Conservation (phyloP, 768 basidiomycete genomes). For the Pholiota microspora region DNA sequence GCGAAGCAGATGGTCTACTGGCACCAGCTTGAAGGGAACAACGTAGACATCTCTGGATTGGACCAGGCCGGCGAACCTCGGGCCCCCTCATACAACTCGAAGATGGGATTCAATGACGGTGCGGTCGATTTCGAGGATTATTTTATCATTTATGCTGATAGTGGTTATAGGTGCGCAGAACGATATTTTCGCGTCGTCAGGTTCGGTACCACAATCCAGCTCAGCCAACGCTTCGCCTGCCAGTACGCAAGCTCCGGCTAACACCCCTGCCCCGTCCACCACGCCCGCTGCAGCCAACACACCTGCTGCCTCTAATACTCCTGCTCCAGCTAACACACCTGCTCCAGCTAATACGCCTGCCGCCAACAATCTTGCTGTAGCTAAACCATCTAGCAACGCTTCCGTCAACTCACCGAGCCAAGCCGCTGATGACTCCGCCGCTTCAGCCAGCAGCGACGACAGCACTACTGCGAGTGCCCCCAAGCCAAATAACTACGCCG, state of each 20-base stretch:
- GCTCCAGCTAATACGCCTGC: no score
- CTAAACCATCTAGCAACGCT: no score
- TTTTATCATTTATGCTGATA: not conserved
- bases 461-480: no score
- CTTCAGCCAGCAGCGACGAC: no score
- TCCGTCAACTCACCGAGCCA: no score
- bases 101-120: slow-evolving; percentile 49
- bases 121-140: slow-evolving; percentile 10
- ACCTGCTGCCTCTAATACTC: not conserved
- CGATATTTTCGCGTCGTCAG: slow-evolving; percentile 35
- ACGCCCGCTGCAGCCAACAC: not conserved
- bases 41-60: slow-evolving; percentile 40
- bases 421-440: no score
- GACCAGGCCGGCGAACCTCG: slow-evolving; percentile 38
- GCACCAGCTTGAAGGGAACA: slow-evolving; percentile 49
- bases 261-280: not conserved
- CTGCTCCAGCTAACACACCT: not conserved
- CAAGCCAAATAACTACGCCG: no score
- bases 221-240: not conserved
- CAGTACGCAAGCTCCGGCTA: not conserved
- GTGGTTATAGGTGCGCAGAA: slow-evolving; percentile 36
- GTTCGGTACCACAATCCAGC: not conserved
- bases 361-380: no score
- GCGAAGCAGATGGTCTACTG: slow-evolving; percentile 58
- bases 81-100: slow-evolving; percentile 48